Base-by-base conservation (phyloP, 1,139 yeast species). In the Candida albicans region DNA sequence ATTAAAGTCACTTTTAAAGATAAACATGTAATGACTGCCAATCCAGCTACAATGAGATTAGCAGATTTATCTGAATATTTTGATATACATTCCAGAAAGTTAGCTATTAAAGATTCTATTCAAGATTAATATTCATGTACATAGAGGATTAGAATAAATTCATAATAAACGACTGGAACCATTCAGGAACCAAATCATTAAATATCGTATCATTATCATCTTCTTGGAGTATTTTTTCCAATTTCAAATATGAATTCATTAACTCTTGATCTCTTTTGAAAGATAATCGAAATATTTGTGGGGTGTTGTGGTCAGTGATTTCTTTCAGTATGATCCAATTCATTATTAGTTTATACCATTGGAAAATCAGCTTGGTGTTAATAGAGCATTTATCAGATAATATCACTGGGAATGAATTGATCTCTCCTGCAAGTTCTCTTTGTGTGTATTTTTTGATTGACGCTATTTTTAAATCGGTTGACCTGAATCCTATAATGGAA, bases 1-100 rank as follows among this genome's bases (percentile, higher is more conserved):
- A 79, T 91, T 32, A 76, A 82, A 51, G 96, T 91, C 13, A 81
- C 84, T 1, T 91, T 79, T 68, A 87, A 87, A 64, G 97, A 91
- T 64, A 93, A 91, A 56, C 79, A 81, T 46, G 75, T 74, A 6
- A 68, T 89, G 68, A 76, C 76, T 44, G 80, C 82, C 5, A 87
- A 89, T 59, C 96, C 96, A 2, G 64, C 73, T 3, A 59, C 59
- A 2, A 64, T 78, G 58, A 67, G 62, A 11, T 74, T 82, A 51
- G 73, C 65, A 27, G 91, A 84, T 52, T 64, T 85, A 44, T 65
- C 75, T 8, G 79, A 77, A 36, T 62, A 70, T 53, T 79, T 86
- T 48, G 87, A 85, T 57, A 68, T 82, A 45, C 91, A 86, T 58
- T 84, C 91, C 3, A 80, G 90, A 68, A 77, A 80, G 58, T 67